Conservation (phyloP, 192 early-diverging fungal species). For the Fimicolochytrium jonesii region DNA sequence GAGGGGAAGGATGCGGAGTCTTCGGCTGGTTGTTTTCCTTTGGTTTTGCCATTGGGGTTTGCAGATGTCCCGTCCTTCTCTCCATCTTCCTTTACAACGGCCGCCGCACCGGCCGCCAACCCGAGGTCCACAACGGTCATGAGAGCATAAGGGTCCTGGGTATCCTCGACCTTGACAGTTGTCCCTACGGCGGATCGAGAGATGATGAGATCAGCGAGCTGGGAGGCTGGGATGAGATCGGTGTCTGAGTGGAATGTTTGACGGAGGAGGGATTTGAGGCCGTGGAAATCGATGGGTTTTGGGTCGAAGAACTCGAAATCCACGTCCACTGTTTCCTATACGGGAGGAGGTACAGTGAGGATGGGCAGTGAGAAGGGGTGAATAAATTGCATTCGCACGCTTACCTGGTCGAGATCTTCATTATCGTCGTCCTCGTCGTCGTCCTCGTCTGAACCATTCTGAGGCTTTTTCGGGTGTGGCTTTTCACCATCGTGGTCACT, state of each 20-base stretch:
- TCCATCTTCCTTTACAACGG: not conserved
- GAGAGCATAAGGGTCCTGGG: slow-evolving; percentile 79
- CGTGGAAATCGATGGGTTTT: slow-evolving; percentile 83
- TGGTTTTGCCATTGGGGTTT: too few species aligned
- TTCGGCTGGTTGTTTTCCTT: too few species aligned
- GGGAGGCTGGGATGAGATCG: slow-evolving; percentile 67
- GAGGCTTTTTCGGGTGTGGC: too few species aligned
- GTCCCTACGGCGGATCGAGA: slow-evolving; percentile 73
- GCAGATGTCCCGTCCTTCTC: too few species aligned
- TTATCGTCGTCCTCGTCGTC: not conserved
- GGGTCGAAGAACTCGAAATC: slow-evolving; percentile 97
- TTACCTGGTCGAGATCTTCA: not conserved
- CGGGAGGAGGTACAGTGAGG: not conserved
- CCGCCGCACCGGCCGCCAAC: too few species aligned
- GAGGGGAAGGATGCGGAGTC: too few species aligned
- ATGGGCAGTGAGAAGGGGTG: not conserved
- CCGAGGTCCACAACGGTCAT: slow-evolving; percentile 68
- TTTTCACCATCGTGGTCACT: too few species aligned
- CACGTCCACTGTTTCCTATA: slow-evolving; percentile 62
- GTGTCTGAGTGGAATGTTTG: slow-evolving; percentile 78
- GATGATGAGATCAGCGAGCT: slow-evolving; percentile 79
- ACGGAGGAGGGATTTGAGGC: slow-evolving; percentile 78
- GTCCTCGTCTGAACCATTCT: too few species aligned
- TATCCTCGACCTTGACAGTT: slow-evolving; percentile 83
- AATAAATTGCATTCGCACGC: not conserved